A percentile compares a stretch with the other conserved stretches of the same genome.
Evolutionary conservation across 2,329 filamentous ascomycete species (phyloP).

Genomic region (Aspergillus novofumigatus): DNA sequence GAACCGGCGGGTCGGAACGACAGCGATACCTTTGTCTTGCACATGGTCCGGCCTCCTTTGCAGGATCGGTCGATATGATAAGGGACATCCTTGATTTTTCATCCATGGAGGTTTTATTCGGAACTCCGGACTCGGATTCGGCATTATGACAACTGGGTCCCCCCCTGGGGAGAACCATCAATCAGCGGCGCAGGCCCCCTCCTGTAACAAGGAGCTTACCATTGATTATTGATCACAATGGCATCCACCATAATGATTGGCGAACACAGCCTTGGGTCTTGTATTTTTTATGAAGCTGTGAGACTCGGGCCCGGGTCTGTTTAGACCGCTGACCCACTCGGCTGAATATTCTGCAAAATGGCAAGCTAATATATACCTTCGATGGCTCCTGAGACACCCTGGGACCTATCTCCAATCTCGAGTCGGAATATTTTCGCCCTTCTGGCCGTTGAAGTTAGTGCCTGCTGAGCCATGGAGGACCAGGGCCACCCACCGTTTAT

Average conservation of each 20-base stretch:
- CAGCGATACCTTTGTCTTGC: neutral
- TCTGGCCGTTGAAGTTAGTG: neutral
- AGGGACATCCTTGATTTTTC: neutral
- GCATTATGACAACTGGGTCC: neutral
- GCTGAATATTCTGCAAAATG: neutral
- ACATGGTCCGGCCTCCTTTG: neutral
- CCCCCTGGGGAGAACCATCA: neutral
- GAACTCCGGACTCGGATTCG: neutral
- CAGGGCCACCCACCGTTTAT: conserved; percentile 4
- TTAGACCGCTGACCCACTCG: neutral
- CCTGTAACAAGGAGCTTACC: neutral
- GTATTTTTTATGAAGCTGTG: neutral
- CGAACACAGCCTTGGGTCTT: no score
- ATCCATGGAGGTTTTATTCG: neutral
- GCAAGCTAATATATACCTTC: neutral
- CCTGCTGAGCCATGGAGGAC: conserved; percentile 7
- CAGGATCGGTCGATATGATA: neutral
- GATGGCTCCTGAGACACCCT: neutral
- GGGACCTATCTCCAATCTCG: neutral
- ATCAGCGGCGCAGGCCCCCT: neutral
- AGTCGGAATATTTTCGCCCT: neutral
- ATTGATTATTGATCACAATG: neutral
- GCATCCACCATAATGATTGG: neutral
- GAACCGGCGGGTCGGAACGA: neutral
- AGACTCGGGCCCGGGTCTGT: neutral